phyloP scores from a whole-genome alignment of 1,139 yeast species.

The Nakaseomyces bracarensis region DNA sequence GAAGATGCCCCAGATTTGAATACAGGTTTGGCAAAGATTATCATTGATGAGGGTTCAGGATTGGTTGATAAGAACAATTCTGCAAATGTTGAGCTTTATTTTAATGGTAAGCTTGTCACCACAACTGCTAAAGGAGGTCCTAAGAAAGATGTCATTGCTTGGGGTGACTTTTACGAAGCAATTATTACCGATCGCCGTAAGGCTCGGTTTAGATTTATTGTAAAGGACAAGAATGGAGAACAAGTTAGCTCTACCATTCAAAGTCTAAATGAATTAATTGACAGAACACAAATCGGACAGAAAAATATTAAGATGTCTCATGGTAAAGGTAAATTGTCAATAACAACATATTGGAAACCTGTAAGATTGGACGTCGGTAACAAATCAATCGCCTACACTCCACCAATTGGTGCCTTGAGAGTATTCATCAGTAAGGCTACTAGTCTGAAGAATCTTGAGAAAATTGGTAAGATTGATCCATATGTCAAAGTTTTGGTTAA shows the following conservation, averaged over 20 bases:
- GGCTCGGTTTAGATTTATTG: conserved; percentile 54
- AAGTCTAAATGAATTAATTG: conserved; percentile 61
- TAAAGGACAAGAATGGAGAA: conserved; percentile 58
- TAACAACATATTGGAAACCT: conserved; percentile 77
- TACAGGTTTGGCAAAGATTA: conserved; percentile 71
- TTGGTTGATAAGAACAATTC: conserved; percentile 40
- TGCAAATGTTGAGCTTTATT: conserved; percentile 58
- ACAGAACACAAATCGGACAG: conserved; percentile 68
- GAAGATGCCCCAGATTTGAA: conserved; percentile 86
- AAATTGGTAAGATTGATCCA: conserved; percentile 87
- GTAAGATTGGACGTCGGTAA: conserved; percentile 59
- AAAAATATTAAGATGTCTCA: conserved; percentile 62
- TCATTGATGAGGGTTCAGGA: conserved; percentile 20
- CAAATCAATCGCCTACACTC: conserved; percentile 73
- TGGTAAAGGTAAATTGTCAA: conserved; percentile 62
- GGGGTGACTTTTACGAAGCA: conserved; percentile 49
- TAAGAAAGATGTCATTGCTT: conserved; percentile 62
- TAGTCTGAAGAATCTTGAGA: conserved; percentile 74
- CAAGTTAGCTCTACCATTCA: conserved; percentile 55
- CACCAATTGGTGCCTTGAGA: conserved; percentile 89
- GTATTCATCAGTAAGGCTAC: conserved; percentile 62
- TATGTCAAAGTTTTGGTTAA: conserved; percentile 73
- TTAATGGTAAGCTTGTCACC: conserved; percentile 50
- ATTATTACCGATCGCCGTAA: conserved; percentile 68
- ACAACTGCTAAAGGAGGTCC: conserved; percentile 54